Evolutionary conservation across 1,284 basidiomycete species (phyloP), one percentile per base, ranked within the genome.

Genomic region (Leucoagaricus sp.): DNA sequence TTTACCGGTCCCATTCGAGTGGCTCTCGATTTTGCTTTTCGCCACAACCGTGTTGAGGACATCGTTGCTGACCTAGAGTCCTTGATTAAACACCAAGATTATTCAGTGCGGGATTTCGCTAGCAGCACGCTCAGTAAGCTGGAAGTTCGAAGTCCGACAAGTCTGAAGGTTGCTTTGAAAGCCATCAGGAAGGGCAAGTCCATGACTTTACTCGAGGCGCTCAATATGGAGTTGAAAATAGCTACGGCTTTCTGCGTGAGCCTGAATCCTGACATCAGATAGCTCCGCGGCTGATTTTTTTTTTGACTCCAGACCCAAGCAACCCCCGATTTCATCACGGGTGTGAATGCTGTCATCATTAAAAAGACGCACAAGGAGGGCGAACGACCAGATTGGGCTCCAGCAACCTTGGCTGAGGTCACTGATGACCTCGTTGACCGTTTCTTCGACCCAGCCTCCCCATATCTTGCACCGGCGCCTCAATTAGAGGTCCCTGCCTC

Each of bases 221-320:
- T 97, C 58, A 75, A 89, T 63, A 93, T 92, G 85, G 94, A 96
- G 70, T 74, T 90, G 66, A 83, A 81, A 63, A 87, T 95, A 63
- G 90, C 89, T 45, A 83, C 86, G 33, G 91, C 90, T 15, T 93
- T 83, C 70, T 91, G 91, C 64, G 92, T 93, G 60, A 64, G 65
- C 63, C 58, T 51, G 44, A 49, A 48, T 26, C 54, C 61, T 49
- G 48, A 60, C 26, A 55, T 51, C 57, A 36, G 54, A 21, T 2
- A 4, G 4, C 57, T 59, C 53, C 54, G 49, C 60, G 55, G 53
- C 59, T 58, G 34, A 57, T 53, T 41, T 59, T 49, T 56, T 63
- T 41, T 47, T 57, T 61, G n/a, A n/a, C n/a, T 64, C 21, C 63
- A 93, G 90, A 84, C 75, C 66, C 87, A 85, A 58, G 88, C 84